Evolutionary conservation across 2,329 filamentous ascomycete genomes (phyloP).

Genomic region (Pseudogymnoascus sp.): DNA sequence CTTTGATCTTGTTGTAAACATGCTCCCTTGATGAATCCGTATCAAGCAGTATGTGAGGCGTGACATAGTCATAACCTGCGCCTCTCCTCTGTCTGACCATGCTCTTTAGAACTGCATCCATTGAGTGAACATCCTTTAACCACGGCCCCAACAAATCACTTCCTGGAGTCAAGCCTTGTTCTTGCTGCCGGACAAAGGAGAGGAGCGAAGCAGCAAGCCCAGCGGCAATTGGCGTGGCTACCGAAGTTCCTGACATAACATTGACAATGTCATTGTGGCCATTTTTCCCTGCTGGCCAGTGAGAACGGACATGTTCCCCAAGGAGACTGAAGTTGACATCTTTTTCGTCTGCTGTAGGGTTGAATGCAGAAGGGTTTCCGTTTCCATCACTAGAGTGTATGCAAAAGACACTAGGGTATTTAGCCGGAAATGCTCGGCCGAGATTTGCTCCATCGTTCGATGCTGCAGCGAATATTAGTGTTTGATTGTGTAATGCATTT

Average conservation of each 20-base stretch:
- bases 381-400: conserved; percentile 15
- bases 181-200: conserved; percentile 13
- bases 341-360: conserved; percentile 12
- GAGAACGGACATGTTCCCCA: conserved; percentile 19
- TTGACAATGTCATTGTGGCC: not conserved
- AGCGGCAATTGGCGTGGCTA: conserved; percentile 21
- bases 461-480: conserved; percentile 18
- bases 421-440: conserved; percentile 16
- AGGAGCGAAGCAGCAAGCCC: conserved; percentile 20
- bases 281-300: conserved; percentile 16
- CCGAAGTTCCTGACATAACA: conserved; percentile 19
- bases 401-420: conserved; percentile 14
- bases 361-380: conserved; percentile 15
- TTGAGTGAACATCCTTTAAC: conserved; percentile 9
- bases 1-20: conserved; percentile 5
- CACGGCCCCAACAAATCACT: conserved; percentile 10
- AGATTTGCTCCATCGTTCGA: conserved; percentile 15
- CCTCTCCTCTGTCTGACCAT: conserved; percentile 13
- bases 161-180: conserved; percentile 2
- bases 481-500: conserved; percentile 9
- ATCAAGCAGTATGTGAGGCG: conserved; percentile 12
- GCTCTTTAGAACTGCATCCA: conserved; percentile 12
- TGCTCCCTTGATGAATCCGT: conserved; percentile 8
- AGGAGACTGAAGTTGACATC: conserved; percentile 20
- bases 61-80: conserved; percentile 14